Evolutionary conservation across 1,284 basidiomycete genomes (phyloP), one percentile per base, ranked within the genome.

Genomic region (Malassezia obtusa): DNA sequence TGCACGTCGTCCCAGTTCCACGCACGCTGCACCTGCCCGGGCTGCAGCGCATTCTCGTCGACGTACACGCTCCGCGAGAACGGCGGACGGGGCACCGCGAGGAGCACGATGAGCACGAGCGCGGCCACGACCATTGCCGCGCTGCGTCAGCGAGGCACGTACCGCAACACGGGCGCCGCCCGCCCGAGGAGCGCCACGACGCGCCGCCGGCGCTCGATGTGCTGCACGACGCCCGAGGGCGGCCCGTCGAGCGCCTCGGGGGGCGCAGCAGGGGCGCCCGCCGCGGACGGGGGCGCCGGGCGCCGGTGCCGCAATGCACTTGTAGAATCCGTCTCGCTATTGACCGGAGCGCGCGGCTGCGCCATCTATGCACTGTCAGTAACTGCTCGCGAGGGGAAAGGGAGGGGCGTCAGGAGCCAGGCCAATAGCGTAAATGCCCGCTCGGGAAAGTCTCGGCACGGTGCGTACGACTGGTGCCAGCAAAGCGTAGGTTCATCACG

Each of bases 31-130:
- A 58, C 59, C 41, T 67, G 63, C 9, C 59, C 69, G 2, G 71
- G 71, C 40, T 72, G 69, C 7, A 73, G 61, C 0, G 71, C 71
- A 45, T 73, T 73, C 32, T 73, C 71, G 54, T 73, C 71, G 0
- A 73, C 70, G 48, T 73, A 73, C 10, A 62, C 62, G 4, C 50
- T 51, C 32, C 60, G 64, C 10, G 62, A 60, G 25, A 73, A 60
- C 11, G 71, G 71, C 19, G 58, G 47, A 15, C 35, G 28, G 14
- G 69, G 68, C 30, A 59, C 50, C 1, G 66, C 64, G 6, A 71
- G 57, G 9, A 65, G 45, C 19, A 62, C 37, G 7, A 64, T 44
- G 33, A 68, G 59, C 11, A 45, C 53, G 2, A 70, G 17, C 19
- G 60, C 58, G 14, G 38, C 35, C 11, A 62, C 14, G 14, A 63